Evolutionary conservation across 202 grass and related monocot genomes (phyloP), one percentile per base, ranked within the genome.

Genomic region (Carex arenaria): DNA sequence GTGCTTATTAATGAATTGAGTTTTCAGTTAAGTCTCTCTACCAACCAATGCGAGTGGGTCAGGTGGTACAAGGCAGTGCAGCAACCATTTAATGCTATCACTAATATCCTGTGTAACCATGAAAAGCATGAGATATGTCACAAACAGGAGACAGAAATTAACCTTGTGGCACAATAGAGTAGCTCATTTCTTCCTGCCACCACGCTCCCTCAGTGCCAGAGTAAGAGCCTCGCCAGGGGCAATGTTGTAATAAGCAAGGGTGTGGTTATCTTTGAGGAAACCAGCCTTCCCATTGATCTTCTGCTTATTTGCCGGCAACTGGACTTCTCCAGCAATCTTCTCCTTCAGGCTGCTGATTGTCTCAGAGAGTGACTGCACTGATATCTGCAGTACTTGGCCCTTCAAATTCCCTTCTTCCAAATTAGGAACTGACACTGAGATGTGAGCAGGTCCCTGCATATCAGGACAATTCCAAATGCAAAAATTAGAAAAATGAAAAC

Each of bases 181-280:
- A 53, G 55, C 70, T 98, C 65, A 93, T 98, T 91, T 95, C 84
- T 95, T 98, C 86, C 93, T 95, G 84, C 96, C 96, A 89, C 96
- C 96, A 85, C 96, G 93, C 83, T 98, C 96, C 85, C 93, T 95
- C 38, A 98, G 82, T 28, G 96, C 86, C 67, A 98, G 89, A 71
- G 78, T 90, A 76, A 98, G 79, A 60, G 90, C 82, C 36, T 95
- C 89, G 38, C 93, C 91, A 67, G 89, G 91, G 47, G 88, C 83
- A 86, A 98, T 89, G 85, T 95, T 98, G 85, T 98, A 98, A 84
- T 93, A 98, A 79, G 96, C 96, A 86, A 98, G 96, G 80, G 89
- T 89, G 79, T 90, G 91, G 75, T 98, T 98, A 64, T 98, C 96
- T 85, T 95, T 98, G 62, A 98, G 91, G 68, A 98, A 98, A 89